Base-by-base conservation (phyloP, 1,284 basidiomycete genomes). In the Xanthoconium separans region DNA sequence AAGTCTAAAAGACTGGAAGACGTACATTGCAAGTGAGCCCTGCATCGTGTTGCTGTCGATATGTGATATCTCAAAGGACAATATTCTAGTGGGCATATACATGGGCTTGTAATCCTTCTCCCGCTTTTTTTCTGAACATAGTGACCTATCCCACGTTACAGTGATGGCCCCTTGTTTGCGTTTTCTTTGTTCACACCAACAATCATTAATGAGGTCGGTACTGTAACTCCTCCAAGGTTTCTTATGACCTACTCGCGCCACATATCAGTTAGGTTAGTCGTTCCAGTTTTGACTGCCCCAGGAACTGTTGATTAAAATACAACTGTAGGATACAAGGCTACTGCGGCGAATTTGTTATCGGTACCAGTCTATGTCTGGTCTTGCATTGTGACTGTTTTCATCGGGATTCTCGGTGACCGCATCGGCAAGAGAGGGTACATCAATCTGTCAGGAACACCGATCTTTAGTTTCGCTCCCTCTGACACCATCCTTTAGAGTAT, bases 181-280 rank as follows among this genome's bases (percentile, higher is more conserved):
- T 83, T 83, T 60, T 75, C 76, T 2, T 66, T 83, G 1, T 84
- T 84, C 61, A 76, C 78, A 0, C 82, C 82, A 1, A 80, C 76
- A 4, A 80, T 81, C 51, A 77, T 82, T 51, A 75, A 71, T 48
- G 68, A 80, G 66, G 75, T 78, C 44, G 24, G 69, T 59, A 10
- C 13, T 33, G 6, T 34, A 22, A 8, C 13, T 30, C 13, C 44
- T 33, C 18, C 11, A 2, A 22, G 22, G 5, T 41, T 27, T 45
- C 27, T 31, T 20, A 60, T 34, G 15, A 44, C 15, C 36, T 2
- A 47, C 39, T 47, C 15, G 20, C 16, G 8, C 37, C 9, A 22
- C 16, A 11, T n/a, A 30, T 52, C 40, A 66, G 61, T 47, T 66
- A 50, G 59, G 62, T 66, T 7, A 42, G 65, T 53, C 16, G 7